Evolutionary conservation across 495 filamentous ascomycete species (phyloP), one percentile per base, ranked within the genome.

Genomic region (Pseudomonodictys pantanalensis): DNA sequence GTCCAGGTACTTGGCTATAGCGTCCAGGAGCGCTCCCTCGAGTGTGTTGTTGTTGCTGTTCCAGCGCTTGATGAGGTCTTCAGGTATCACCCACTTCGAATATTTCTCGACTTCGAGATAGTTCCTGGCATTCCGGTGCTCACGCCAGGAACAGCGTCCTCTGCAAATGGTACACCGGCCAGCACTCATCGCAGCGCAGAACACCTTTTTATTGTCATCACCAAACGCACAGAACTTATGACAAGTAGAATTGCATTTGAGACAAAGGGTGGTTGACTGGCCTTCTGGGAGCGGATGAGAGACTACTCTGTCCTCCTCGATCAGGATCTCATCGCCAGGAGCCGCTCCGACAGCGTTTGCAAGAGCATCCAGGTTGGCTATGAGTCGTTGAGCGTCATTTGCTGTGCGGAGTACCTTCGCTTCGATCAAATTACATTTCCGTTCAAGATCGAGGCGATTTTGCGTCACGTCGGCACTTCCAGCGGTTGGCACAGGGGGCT

Each of bases 11-110:
- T n/a, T 47, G 6, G 7, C 12, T 9, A 18, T 23, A 47, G 17
- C n/a, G 44, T 15, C 17, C 18, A 47, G 44, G 44, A 47, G 7
- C 4, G 7, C 6, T 8, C 44, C 44, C 44, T 47, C 44, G 2
- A 47, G 44, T 3, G 44, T 47, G 44, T 47, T 47, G 44, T 47
- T 47, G 44, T 47, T 23, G 23, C 3, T 23, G n/a, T 47, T 47
- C 44, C 44, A 47, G 3, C 6, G 44, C 44, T 47, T 47, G 4
- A 47, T 47, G 20, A 47, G 18, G 44, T 47, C 44, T 24, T 47
- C 18, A 5, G 44, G 44, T 15, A 47, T 24, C 6, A 47, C 44
- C 6, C 7, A 23, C 18, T 47, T 26, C 23, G 3, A 4, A 3
- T 23, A 4, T 24, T 47, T 47, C n/a, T 47, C 23, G 44, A 23